Base-by-base conservation (phyloP, 495 filamentous ascomycete genomes). In the Talaromyces ruber region DNA sequence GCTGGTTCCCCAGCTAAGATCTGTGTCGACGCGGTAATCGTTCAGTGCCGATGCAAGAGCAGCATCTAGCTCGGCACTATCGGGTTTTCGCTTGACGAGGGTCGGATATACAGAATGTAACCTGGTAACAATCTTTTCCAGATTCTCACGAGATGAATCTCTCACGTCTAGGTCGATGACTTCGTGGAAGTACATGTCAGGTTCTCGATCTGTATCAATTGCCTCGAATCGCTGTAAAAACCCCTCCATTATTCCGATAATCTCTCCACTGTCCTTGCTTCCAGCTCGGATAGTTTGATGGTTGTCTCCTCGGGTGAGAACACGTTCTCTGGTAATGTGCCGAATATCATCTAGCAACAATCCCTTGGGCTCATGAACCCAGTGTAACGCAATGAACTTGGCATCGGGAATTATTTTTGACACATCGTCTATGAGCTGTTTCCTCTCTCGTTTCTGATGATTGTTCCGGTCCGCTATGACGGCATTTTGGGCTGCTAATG, bases 391-490 rank as follows among this genome's bases (percentile, higher is more conserved):
- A n/a, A 98, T 88, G 47, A 95, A 86, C 16, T 81, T 82, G 6
- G 87, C 86, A 21, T 86, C 75, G 0, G 79, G 79, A 61, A 88
- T 70, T 28, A 81, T 76, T 3, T 77, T 69, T 52, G 79, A 79
- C 45, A 96, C 76, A 66, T 98, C 94, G 4, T 85, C 81, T 64
- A 98, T 88, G 18, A 98, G 76, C 74, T 97, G 93, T 62, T 88
- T 77, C 39, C 94, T 83, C 72, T 98, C 94, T 28, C 91, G 91
- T 61, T 76, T 85, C 73, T 91, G 86, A 61, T 96, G 92, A 67
- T 96, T 98, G 75, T 98, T 98, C 3, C 93, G 81, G 71, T 98
- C 94, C 12, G 94, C 91, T 69, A 96, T 88, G 37, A 96, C 91
- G 2, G 87, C 94, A 0, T 88, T 83, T 39, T 79, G 68, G 0